A percentile compares a stretch with the other conserved stretches of the same genome.
These are phyloP conservation scores for Fusarium verticillioides DNA, from an alignment of 2,329 filamentous ascomycete species.

Conservation along the genomic window DNA sequence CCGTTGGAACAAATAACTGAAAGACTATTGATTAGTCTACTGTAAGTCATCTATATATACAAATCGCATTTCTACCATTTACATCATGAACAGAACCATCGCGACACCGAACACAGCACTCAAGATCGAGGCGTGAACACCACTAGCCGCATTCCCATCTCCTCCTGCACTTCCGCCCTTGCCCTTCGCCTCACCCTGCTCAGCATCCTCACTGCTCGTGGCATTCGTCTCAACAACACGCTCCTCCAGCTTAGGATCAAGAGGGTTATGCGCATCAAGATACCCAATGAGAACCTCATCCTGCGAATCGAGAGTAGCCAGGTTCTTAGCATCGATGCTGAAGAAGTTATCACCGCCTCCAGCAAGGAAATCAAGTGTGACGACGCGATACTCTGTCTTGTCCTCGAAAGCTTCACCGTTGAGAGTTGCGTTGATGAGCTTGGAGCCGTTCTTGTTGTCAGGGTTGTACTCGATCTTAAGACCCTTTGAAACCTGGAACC, in stretches of 20 bases:
- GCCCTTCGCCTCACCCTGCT: constrained; percentile 20
- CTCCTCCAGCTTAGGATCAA: constrained; percentile 61
- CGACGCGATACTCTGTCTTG: constrained; percentile 62
- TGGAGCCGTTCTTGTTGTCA: constrained; percentile 57
- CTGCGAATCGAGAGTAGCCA: constrained; percentile 61
- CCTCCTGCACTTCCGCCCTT: constrained; percentile 12
- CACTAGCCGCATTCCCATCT: constrained; percentile 13
- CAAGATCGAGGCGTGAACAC: constrained; percentile 12
- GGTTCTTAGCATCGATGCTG: constrained; percentile 46
- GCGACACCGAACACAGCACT: constrained; percentile 21
- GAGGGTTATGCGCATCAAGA: constrained; percentile 59
- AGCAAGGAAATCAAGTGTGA: constrained; percentile 72
- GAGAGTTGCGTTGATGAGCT: constrained; percentile 64
- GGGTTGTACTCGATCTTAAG: constrained; percentile 69
- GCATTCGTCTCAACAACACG: constrained; percentile 45
- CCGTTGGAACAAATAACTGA: background rate
- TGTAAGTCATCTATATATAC: constrained; percentile 14
- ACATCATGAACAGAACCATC: constrained; percentile 33
- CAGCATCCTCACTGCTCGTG: constrained; percentile 13
- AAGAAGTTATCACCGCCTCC: constrained; percentile 73
- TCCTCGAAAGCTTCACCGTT: constrained; percentile 60
- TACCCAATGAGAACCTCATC: constrained; percentile 65
- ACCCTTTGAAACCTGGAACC: constrained; percentile 69
- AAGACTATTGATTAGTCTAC: background rate
- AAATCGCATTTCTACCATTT: constrained; percentile 17